Percentiles rank a stretch among this genome's conserved stretches.
These are phyloP conservation scores for Chiua sp. DNA, from an alignment of 1,284 basidiomycete species.

Conservation along the genomic window DNA sequence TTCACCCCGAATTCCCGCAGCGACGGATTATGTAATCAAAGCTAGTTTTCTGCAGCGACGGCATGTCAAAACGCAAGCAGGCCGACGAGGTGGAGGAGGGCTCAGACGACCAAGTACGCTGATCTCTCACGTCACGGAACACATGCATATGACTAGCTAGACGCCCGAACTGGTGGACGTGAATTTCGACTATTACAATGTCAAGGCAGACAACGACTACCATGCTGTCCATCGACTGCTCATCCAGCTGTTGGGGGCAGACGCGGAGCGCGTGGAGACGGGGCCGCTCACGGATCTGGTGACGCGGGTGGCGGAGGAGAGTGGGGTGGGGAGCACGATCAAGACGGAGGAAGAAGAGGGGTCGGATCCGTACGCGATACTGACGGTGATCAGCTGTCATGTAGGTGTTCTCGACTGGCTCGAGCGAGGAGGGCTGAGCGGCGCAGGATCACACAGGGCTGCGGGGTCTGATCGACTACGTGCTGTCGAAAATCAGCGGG, in stretches of 20 bases:
- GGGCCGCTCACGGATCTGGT: conserved; percentile 82
- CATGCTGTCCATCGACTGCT: conserved; percentile 85
- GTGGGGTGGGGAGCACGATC: conserved; percentile 81
- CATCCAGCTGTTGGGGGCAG: conserved; percentile 81
- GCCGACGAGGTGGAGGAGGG: conserved; percentile 9
- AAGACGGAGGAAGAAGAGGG: conserved; percentile 91
- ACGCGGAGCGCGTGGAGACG: conserved; percentile 73
- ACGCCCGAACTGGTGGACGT: conserved; percentile 65
- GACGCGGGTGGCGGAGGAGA: conserved; percentile 62
- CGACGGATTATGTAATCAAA: conserved; percentile 22
- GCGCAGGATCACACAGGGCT: conserved; percentile 71
- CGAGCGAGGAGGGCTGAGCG: neutral
- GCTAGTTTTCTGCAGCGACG: too few relatives aligned
- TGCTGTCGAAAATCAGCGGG: conserved; percentile 54
- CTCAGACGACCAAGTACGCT: conserved; percentile 25
- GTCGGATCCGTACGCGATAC: conserved; percentile 80
- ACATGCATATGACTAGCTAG: conserved; percentile 9
- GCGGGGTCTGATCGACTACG: conserved; percentile 74
- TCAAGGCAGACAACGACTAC: conserved; percentile 83
- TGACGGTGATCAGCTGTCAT: conserved; percentile 84
- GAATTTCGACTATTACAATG: conserved; percentile 92
- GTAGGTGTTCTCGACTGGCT: conserved; percentile 44
- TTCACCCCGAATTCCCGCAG: neutral
- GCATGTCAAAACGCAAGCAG: conserved; percentile 37
- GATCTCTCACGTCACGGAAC: neutral